phyloP scores from a whole-genome alignment of 2,329 filamentous ascomycete genomes.

The Thermothelomyces thermophilus region DNA sequence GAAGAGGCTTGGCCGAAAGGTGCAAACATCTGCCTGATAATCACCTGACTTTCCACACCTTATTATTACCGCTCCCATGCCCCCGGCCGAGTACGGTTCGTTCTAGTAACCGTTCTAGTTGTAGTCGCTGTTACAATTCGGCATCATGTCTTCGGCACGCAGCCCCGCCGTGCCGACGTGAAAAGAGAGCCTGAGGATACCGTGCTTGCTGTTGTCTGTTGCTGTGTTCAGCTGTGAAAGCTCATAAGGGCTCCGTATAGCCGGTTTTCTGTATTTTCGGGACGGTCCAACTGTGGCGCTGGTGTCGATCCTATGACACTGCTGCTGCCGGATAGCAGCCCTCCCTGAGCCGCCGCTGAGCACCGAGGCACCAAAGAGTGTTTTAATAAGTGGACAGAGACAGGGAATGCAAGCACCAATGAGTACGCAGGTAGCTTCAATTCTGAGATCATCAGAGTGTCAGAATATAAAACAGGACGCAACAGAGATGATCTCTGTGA shows the following conservation, averaged over 20 bases:
- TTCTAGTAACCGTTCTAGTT: no score
- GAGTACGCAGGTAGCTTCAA: constrained; percentile 25
- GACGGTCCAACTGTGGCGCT: constrained; percentile 19
- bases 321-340: background rate
- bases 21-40: no score
- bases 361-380: constrained; percentile 15
- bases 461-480: background rate
- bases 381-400: constrained; percentile 24
- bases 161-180: constrained; percentile 14
- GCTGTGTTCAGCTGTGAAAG: constrained; percentile 14
- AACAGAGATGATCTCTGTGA: no score
- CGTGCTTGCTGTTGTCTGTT: constrained; percentile 15
- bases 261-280: constrained; percentile 7
- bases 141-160: background rate
- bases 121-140: background rate
- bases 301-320: background rate
- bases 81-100: no score
- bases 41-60: no score
- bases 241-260: background rate
- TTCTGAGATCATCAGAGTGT: constrained; percentile 10
- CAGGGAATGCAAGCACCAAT: constrained; percentile 26
- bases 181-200: constrained; percentile 14
- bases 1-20: no score
- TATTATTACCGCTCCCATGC: no score
- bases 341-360: constrained; percentile 9